Evolutionary conservation across 2,329 filamentous ascomycete species (phyloP), one percentile per base, ranked within the genome.

Genomic region (Penicillium sp.): DNA sequence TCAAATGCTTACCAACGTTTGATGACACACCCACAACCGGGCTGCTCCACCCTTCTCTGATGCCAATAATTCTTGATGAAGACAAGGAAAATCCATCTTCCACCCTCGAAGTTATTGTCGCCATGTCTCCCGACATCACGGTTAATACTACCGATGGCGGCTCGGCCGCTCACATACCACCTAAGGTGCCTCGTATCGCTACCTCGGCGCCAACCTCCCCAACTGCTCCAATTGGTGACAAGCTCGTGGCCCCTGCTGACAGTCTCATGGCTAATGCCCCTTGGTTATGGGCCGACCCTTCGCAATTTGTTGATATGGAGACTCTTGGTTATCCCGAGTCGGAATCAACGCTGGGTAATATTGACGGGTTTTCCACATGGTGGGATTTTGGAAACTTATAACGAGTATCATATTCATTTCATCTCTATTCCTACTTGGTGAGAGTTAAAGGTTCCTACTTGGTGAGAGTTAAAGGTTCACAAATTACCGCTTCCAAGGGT

Each of bases 71-170:
- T 1, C 25, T 69, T 1, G 61, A 66, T 2, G 69, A 75, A 9
- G 72, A 74, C 3, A 50, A 56, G 4, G 66, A 73, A 25, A 68
- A 62, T 45, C 69, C 74, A 1, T 75, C 72, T 1, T 67, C 64
- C 0, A 71, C 65, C 0, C 69, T 82, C 0, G 80, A 82, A 57
- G 80, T 82, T 27, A 77, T 81, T 4, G 79, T 81, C 7, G 78
- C 80, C 0, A 80, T 77, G 5, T 81, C 80, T 0, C 80, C 80
- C 0, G 79, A 82, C 44, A 77, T 82, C 51, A 78, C 72, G 1
- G 77, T 82, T 44, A 80, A 82, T 58, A 81, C 79, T 0, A 74
- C 79, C 2, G 79, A 82, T 54, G 80, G 80, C 9, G 80, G 80
- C 0, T 79, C 80, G 51, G 78, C 79, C 9, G 79, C 76, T 1